A percentile compares a stretch with the other conserved stretches of the same genome.
Evolutionary conservation across 345 rosid genomes (phyloP).

Genomic region (Salix udensis): DNA sequence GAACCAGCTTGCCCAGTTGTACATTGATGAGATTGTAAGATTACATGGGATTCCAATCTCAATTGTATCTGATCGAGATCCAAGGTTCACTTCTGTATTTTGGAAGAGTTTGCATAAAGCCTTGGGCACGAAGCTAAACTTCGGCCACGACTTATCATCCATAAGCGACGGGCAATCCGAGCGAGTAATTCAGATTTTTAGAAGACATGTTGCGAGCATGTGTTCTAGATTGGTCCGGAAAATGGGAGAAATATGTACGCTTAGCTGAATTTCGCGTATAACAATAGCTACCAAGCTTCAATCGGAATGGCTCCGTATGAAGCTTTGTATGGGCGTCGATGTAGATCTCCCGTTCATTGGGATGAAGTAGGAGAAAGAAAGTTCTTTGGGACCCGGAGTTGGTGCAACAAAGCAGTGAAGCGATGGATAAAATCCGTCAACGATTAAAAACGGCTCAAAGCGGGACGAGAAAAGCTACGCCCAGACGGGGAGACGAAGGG

Average conservation of each 20-base stretch:
- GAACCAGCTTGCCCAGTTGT: neutral
- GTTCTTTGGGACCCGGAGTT: too few species aligned
- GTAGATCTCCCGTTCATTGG: too few species aligned
- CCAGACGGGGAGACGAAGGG: neutral
- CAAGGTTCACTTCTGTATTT: neutral
- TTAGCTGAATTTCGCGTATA: neutral
- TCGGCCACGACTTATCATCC: neutral
- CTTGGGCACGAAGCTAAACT: neutral
- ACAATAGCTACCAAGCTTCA: too few species aligned
- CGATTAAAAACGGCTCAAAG: neutral
- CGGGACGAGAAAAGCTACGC: neutral
- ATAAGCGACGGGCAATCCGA: neutral
- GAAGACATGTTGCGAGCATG: neutral
- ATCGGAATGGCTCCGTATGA: too few species aligned
- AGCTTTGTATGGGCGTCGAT: too few species aligned
- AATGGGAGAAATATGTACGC: neutral
- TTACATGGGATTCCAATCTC: neutral
- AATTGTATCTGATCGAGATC: too few species aligned
- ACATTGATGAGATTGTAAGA: neutral
- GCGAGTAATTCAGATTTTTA: neutral
- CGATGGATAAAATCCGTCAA: too few species aligned
- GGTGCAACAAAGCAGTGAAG: too few species aligned
- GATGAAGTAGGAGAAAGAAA: too few species aligned
- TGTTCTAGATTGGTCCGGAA: neutral
- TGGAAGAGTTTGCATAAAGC: neutral